Evolutionary conservation across 2,329 filamentous ascomycete species (phyloP).

Genomic region (Colletotrichum sp.): DNA sequence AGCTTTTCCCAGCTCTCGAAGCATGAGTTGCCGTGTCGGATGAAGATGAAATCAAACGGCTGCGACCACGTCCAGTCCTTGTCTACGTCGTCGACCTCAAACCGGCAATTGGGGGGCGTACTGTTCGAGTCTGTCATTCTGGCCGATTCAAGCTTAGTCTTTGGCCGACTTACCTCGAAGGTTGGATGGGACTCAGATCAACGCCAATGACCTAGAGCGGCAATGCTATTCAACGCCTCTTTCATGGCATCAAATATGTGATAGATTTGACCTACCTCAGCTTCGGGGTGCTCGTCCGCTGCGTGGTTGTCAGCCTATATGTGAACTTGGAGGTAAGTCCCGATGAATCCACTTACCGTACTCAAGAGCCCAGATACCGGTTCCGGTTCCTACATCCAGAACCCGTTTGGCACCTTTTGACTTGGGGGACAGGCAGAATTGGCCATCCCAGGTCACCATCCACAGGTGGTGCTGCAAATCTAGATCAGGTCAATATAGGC

Average conservation of each 20-base stretch:
- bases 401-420: constrained; percentile 22
- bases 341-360: neutral
- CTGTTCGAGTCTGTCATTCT: constrained; percentile 18
- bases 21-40: constrained; percentile 57
- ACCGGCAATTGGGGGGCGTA: constrained; percentile 42
- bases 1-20: constrained; percentile 59
- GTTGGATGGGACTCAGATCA: neutral
- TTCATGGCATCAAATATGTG: neutral
- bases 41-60: constrained; percentile 65
- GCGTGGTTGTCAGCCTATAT: neutral
- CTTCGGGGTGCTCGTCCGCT: neutral
- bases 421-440: constrained; percentile 32
- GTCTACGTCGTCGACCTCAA: constrained; percentile 43
- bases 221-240: neutral
- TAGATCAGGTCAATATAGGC: neutral
- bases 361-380: neutral
- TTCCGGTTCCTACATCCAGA: constrained; percentile 18
- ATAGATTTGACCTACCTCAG: neutral
- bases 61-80: constrained; percentile 29
- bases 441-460: constrained; percentile 21
- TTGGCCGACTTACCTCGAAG: neutral
- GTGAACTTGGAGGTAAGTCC: too few relatives aligned
- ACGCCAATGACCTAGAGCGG: neutral
- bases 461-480: neutral
- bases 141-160: fast-evolving